Percentiles rank a stretch among this genome's conserved stretches.
Evolutionary conservation across 2,329 filamentous ascomycete genomes (phyloP).

Genomic region (Chrysoporthe cubensis): DNA sequence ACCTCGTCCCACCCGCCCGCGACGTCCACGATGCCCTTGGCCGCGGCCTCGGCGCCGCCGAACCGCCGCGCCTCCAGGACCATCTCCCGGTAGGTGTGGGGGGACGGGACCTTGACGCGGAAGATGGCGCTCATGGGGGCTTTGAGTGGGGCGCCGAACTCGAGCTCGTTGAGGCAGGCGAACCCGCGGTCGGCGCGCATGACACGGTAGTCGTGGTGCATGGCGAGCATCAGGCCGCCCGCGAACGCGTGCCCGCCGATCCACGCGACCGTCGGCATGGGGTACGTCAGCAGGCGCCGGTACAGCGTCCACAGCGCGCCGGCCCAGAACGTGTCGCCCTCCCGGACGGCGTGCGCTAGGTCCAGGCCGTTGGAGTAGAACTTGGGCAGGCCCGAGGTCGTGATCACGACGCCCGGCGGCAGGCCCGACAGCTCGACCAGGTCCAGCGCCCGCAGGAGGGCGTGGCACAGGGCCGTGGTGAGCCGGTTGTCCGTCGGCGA

Average conservation of each 20-base stretch:
- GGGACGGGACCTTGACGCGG: conserved; percentile 64
- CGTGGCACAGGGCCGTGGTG: conserved; percentile 67
- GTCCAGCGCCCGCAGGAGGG: conserved; percentile 73
- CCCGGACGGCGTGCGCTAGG: conserved; percentile 65
- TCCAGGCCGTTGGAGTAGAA: conserved; percentile 88
- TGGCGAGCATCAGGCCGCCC: conserved; percentile 78
- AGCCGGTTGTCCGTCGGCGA: conserved; percentile 79
- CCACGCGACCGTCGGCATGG: conserved; percentile 82
- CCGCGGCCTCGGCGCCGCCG: conserved; percentile 63
- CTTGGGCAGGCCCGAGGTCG: conserved; percentile 74
- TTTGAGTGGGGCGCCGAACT: conserved; percentile 76
- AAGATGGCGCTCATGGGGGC: conserved; percentile 77
- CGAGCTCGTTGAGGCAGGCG: conserved; percentile 79
- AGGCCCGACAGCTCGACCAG: conserved; percentile 68
- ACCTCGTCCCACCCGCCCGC: conserved; percentile 68
- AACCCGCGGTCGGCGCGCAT: conserved; percentile 74
- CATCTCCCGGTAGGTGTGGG: conserved; percentile 61
- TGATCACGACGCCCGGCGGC: conserved; percentile 74
- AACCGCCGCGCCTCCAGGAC: conserved; percentile 77
- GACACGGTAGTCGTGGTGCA: conserved; percentile 83
- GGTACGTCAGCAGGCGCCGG: conserved; percentile 68
- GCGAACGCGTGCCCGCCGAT: conserved; percentile 83
- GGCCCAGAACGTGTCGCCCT: conserved; percentile 62
- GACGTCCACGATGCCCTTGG: conserved; percentile 69
- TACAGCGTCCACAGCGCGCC: conserved; percentile 67